Evolutionary conservation across 106 monocot genomes (phyloP), one percentile per base, ranked within the genome.

Genomic region (Triglochin maritima): DNA sequence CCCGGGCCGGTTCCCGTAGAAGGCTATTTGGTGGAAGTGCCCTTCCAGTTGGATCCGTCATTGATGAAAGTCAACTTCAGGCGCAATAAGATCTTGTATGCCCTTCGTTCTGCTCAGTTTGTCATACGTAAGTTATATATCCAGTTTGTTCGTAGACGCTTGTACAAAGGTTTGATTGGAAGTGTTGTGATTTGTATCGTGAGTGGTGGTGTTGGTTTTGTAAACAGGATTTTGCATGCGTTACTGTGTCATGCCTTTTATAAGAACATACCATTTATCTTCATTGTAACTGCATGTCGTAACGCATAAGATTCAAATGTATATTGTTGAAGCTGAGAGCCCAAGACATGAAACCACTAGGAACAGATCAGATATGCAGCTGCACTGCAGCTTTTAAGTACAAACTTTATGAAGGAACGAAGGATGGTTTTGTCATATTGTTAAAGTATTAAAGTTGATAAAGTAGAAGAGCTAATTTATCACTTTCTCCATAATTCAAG

Each of bases 11-110:
- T 6, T 58, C 69, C 4, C 48, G 66, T 9, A 80, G 81, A 63
- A 63, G 65, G 41, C 48, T 71, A 1, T 52, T 59, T 51, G 45
- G 70, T 16, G 63, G 75, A 17, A 46, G 50, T 16, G 29, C 61
- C 8, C 72, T 76, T 11, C 47, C 46, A 1, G 62, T 83, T 49
- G 85, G 92, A 17, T 81, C 70, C 65, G 72, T 85, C 0, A 88
- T 92, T 42, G 74, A 92, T 63, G 81, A 83, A 9, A 63, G 64
- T 45, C 83, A 88, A 70, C 65, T 82, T 45, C 75, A 60, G 51
- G 43, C 29, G 17, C 66, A 43, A 66, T 53, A 52, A 42, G 6
- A 59, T 16, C 13, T 46, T 41, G 9, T 45, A 8, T 11, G 61
- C 44, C 11, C 11, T 62, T 29, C 16, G 55, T 55, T 12, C 4